These are phyloP conservation scores for Jacaranda copaia DNA, from an alignment of 257 asterid genomes.

Conservation along the genomic window DNA sequence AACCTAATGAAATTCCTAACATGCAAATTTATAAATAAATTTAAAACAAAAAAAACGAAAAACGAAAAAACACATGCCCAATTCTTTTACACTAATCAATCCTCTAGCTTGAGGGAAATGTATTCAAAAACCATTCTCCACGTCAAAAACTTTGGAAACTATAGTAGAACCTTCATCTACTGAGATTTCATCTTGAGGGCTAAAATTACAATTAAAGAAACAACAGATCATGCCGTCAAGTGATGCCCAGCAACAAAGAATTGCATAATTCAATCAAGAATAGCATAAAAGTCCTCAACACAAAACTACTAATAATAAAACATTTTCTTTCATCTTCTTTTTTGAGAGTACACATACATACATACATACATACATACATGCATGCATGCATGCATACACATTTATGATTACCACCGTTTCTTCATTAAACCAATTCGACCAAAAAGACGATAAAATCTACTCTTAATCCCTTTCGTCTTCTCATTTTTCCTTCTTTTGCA, in stretches of 20 bases:
- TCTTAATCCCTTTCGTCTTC: not conserved
- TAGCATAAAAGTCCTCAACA: too few relatives aligned
- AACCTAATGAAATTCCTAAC: too few relatives aligned
- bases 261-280: not conserved
- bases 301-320: too few relatives aligned
- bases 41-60: too few relatives aligned
- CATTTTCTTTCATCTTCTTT: not conserved
- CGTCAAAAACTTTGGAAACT: too few relatives aligned
- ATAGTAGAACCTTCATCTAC: too few relatives aligned
- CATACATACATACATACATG: not conserved
- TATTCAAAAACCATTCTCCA: not conserved
- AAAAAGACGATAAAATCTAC: not conserved
- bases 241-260: not conserved
- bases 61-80: not conserved
- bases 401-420: not conserved
- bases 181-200: not conserved
- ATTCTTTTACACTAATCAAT: not conserved
- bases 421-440: constrained; percentile 3
- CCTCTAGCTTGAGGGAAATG: not conserved
- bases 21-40: too few relatives aligned
- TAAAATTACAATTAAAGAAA: not conserved
- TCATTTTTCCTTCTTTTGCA: not conserved
- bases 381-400: not conserved
- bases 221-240: not conserved
- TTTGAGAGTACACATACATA: not conserved